These are phyloP conservation scores for Myotisia sp. DNA, from an alignment of 2,329 filamentous ascomycete species.

Conservation along the genomic window DNA sequence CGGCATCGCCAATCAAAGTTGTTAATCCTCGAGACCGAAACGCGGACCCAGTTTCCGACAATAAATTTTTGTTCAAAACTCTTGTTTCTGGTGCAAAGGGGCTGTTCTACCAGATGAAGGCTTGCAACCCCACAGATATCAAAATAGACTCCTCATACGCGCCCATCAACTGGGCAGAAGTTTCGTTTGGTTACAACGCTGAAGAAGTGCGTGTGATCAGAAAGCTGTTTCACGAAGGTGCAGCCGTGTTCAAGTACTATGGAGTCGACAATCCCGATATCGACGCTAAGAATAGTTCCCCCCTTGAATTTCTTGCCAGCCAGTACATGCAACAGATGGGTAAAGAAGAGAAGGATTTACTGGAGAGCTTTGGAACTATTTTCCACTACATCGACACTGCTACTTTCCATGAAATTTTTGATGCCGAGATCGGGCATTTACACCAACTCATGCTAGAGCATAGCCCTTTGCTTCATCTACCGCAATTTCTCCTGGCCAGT, in stretches of 20 bases:
- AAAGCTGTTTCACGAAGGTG: constrained; percentile 93
- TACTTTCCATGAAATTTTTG: constrained; percentile 96
- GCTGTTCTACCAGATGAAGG: constrained; percentile 85
- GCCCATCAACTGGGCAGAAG: constrained; percentile 83
- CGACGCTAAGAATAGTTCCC: constrained; percentile 62
- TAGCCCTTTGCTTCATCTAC: constrained; percentile 80
- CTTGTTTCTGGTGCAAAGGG: constrained; percentile 91
- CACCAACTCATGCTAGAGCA: constrained; percentile 98
- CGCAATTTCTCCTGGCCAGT: constrained; percentile 96
- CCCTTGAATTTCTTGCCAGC: constrained; percentile 84
- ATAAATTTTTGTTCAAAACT: constrained; percentile 96
- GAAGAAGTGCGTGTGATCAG: constrained; percentile 95
- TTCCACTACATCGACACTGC: constrained; percentile 98
- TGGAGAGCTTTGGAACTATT: constrained; percentile 95
- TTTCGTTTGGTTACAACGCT: constrained; percentile 89
- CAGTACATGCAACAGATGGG: constrained; percentile 88
- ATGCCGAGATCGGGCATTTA: constrained; percentile 88
- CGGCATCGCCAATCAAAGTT: constrained; percentile 88
- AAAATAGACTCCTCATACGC: constrained; percentile 63
- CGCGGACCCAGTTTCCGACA: constrained; percentile 82
- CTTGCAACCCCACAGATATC: constrained; percentile 60
- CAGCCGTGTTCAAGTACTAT: constrained; percentile 93
- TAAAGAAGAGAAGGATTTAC: constrained; percentile 91
- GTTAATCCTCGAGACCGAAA: constrained; percentile 80
- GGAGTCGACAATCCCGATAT: constrained; percentile 65